Conservation (phyloP, 306 rosid species). For the Cicer cuneatum region DNA sequence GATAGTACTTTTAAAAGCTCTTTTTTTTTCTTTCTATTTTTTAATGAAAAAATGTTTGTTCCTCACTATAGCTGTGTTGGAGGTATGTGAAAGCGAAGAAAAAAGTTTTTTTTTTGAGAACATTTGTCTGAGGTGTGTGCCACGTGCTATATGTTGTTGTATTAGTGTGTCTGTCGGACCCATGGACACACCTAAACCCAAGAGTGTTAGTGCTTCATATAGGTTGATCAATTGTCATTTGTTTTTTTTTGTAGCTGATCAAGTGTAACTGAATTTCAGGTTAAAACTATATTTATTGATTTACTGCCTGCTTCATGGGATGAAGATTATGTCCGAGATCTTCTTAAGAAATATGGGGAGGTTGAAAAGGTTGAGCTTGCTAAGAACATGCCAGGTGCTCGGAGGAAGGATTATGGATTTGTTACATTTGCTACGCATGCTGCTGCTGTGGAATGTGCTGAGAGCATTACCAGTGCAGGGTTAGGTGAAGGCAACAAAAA, state of each 20-base stretch:
- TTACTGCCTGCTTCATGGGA: constrained; percentile 89
- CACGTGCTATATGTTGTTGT: not conserved
- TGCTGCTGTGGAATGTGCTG: constrained; percentile 90
- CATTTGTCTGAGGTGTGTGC: not conserved
- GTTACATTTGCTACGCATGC: constrained; percentile 83
- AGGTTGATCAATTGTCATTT: not conserved
- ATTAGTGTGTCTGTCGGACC: not conserved
- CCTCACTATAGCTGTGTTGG: not conserved
- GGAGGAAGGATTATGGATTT: constrained; percentile 90
- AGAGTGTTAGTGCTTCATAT: not conserved
- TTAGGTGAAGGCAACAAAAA: constrained; percentile 85
- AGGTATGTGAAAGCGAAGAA: not conserved
- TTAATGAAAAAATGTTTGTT: not conserved
- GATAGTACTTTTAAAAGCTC: not conserved
- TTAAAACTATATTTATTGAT: constrained; percentile 95
- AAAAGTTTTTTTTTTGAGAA: not conserved
- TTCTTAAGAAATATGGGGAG: constrained; percentile 79
- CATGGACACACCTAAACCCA: not conserved
- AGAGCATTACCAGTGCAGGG: constrained; percentile 77
- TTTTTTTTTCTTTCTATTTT: not conserved
- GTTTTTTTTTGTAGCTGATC: constrained; percentile 41
- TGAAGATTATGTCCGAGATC: constrained; percentile 71
- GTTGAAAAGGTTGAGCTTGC: constrained; percentile 89
- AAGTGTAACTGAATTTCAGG: constrained; percentile 61
- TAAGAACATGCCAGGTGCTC: constrained; percentile 86